These are phyloP conservation scores for Pulveroboletus ravenelii DNA, from an alignment of 768 basidiomycete genomes.

Conservation along the genomic window DNA sequence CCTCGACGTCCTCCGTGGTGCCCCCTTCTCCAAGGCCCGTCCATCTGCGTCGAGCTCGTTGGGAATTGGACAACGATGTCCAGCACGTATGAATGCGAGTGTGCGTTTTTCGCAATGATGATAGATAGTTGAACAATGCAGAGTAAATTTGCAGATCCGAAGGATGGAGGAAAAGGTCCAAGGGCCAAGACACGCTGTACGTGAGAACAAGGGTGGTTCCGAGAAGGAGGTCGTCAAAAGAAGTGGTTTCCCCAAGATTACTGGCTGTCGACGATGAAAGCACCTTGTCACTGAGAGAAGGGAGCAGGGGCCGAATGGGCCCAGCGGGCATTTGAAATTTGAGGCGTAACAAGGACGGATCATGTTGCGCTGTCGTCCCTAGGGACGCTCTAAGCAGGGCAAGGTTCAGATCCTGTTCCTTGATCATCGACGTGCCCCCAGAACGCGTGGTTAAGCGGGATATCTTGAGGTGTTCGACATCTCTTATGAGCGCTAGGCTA, in stretches of 20 bases:
- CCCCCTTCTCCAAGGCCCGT: constrained; percentile 86
- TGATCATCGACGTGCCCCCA: constrained; percentile 69
- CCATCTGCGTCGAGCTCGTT: constrained; percentile 80
- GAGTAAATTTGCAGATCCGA: constrained; percentile 72
- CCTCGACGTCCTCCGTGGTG: constrained; percentile 62
- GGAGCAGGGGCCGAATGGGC: constrained; percentile 75
- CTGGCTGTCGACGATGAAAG: constrained; percentile 41
- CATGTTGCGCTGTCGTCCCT: constrained; percentile 84
- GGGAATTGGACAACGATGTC: constrained; percentile 80
- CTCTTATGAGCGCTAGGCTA: constrained; percentile 74
- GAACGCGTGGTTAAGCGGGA: constrained; percentile 68
- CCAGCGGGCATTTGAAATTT: constrained; percentile 77
- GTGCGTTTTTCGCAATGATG: constrained; percentile 81
- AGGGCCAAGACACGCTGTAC: constrained; percentile 77
- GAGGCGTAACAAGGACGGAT: constrained; percentile 67
- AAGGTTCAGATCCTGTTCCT: constrained; percentile 86
- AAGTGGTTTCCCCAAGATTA: constrained; percentile 36
- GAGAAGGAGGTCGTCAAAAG: constrained; percentile 72
- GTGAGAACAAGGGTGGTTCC: constrained; percentile 71
- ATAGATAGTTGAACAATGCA: constrained; percentile 75
- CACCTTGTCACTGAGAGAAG: constrained; percentile 49
- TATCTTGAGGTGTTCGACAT: constrained; percentile 79
- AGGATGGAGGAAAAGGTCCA: constrained; percentile 82
- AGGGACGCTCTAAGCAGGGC: constrained; percentile 83
- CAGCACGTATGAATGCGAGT: constrained; percentile 76